phyloP scores from a whole-genome alignment of 495 filamentous ascomycete species.

The Xylaria nigripes region DNA sequence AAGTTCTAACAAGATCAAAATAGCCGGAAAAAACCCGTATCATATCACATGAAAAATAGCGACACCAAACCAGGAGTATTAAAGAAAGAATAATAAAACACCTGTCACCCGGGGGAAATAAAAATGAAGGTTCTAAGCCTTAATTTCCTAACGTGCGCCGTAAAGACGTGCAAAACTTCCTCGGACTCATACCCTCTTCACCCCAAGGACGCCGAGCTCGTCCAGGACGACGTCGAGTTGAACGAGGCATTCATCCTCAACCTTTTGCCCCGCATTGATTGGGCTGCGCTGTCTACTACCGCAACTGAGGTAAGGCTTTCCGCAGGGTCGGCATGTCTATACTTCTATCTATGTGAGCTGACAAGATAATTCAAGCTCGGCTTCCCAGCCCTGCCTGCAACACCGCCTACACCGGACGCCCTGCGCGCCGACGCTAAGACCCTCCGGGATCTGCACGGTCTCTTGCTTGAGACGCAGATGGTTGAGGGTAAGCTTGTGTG shows the following conservation, averaged over 20 bases:
- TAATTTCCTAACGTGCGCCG: conserved; percentile 94
- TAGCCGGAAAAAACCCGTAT: background rate
- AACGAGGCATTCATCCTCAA: conserved; percentile 72
- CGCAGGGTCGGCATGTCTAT: too few relatives aligned
- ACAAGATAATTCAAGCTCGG: conserved; percentile 53
- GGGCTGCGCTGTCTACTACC: conserved; percentile 65
- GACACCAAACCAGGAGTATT: background rate
- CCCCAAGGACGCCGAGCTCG: conserved; percentile 82
- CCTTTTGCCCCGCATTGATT: conserved; percentile 80
- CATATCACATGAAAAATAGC: conserved; percentile 9
- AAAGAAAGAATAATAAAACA: conserved; percentile 8
- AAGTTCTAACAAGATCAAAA: background rate
- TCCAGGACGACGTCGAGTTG: conserved; percentile 67
- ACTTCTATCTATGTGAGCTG: too few relatives aligned
- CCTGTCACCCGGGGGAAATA: background rate
- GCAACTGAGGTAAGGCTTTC: conserved; percentile 70
- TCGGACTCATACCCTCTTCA: conserved; percentile 78
- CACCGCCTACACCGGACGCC: conserved; percentile 51
- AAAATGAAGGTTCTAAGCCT: conserved; percentile 91
- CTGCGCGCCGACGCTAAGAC: conserved; percentile 55
- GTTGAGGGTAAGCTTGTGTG: conserved; percentile 81
- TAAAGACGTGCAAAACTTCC: conserved; percentile 81
- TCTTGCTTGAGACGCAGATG: conserved; percentile 87
- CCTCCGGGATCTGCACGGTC: conserved; percentile 65
- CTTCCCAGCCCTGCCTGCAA: conserved; percentile 65